Conservation (phyloP, 176 grass and related monocot species). For the Oryza nivara region DNA sequence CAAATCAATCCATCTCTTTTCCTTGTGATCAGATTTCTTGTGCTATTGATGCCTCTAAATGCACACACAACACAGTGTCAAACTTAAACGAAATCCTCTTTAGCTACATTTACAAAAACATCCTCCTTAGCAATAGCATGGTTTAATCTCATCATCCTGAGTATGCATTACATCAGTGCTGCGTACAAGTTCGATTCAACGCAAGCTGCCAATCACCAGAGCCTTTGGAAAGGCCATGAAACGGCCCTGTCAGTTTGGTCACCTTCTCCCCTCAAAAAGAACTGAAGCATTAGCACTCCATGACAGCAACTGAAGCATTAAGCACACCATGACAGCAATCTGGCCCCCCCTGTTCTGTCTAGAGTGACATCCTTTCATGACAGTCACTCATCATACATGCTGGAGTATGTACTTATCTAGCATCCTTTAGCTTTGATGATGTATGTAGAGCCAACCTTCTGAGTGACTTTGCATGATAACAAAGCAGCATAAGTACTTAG, state of each 20-base stretch:
- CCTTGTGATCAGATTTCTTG: background rate
- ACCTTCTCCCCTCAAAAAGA: conserved; percentile 45
- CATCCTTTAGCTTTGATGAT: conserved; percentile 20
- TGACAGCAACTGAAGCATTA: conserved; percentile 40
- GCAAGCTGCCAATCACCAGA: conserved; percentile 24
- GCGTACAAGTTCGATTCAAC: conserved; percentile 8
- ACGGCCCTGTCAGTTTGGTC: conserved; percentile 36
- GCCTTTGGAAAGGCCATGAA: conserved; percentile 39
- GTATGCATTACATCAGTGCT: conserved; percentile 49
- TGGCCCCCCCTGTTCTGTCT: background rate
- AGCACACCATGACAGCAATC: conserved; percentile 12
- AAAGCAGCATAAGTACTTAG: conserved; percentile 32
- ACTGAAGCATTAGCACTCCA: conserved; percentile 30
- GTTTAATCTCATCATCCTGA: conserved; percentile 52
- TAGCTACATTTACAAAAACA: background rate
- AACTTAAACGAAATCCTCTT: background rate
- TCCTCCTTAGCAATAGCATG: conserved; percentile 17
- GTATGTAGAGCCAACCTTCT: background rate
- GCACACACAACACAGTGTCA: background rate
- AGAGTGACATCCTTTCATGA: conserved; percentile 34
- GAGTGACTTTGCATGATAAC: conserved; percentile 5
- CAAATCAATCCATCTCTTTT: background rate
- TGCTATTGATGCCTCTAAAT: background rate
- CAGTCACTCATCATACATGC: conserved; percentile 30
- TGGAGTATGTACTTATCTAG: conserved; percentile 15